Percentiles rank a stretch among this genome's conserved stretches.
phyloP scores from a whole-genome alignment of 306 rosid genomes.

The Sicyos edulis region DNA sequence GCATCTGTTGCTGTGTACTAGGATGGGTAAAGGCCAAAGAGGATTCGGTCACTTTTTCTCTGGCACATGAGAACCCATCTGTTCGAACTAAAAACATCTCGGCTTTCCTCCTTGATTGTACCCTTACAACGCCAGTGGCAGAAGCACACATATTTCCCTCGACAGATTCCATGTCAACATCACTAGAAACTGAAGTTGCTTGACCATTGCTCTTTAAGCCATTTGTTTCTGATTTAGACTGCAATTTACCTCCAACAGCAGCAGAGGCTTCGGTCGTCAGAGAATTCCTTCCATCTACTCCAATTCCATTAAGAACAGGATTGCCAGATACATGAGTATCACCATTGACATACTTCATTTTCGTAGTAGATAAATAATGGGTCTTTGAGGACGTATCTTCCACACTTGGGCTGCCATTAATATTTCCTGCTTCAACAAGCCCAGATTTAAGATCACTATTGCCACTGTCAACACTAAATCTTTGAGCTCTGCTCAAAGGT shows the following conservation, averaged over 20 bases:
- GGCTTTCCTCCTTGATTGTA: constrained; percentile 95
- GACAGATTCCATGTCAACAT: constrained; percentile 43
- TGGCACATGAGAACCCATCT: constrained; percentile 81
- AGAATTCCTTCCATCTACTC: constrained; percentile 34
- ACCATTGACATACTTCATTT: constrained; percentile 32
- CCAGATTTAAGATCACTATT: constrained; percentile 25
- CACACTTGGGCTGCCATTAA: constrained; percentile 33
- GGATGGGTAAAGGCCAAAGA: constrained; percentile 98
- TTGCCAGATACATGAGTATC: constrained; percentile 33
- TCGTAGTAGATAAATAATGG: constrained; percentile 32
- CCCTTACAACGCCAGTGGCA: constrained; percentile 94
- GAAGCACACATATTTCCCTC: constrained; percentile 91
- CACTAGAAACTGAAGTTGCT: constrained; percentile 31
- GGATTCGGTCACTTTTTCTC: constrained; percentile 92
- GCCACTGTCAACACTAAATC: constrained; percentile 24
- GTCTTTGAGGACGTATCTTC: constrained; percentile 29
- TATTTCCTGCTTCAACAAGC: constrained; percentile 37
- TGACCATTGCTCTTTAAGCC: constrained; percentile 32
- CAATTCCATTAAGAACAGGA: constrained; percentile 39
- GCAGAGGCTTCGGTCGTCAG: constrained; percentile 25
- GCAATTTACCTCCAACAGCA: constrained; percentile 25
- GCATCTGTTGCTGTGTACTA: constrained; percentile 98
- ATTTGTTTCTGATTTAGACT: constrained; percentile 33
- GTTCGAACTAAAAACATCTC: constrained; percentile 97
- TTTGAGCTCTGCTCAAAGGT: constrained; percentile 24